Conservation (phyloP, 768 basidiomycete genomes). For the Baorangia bicolor region DNA sequence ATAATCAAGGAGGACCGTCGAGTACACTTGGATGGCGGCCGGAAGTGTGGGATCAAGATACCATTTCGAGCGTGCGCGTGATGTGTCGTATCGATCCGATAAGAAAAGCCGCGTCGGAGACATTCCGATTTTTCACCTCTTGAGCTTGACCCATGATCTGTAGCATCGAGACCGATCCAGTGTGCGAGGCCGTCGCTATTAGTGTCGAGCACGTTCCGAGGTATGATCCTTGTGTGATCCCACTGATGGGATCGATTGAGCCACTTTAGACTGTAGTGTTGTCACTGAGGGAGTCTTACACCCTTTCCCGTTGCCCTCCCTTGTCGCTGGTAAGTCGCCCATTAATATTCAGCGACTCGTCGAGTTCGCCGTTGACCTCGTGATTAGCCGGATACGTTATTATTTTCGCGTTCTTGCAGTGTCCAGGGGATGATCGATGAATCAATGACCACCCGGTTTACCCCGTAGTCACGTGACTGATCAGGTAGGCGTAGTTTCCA, state of each 20-base stretch:
- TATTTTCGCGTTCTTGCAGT: neutral
- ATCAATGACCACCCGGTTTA: conserved; percentile 9
- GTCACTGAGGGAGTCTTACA: too few relatives aligned
- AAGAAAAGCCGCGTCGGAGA: conserved; percentile 17
- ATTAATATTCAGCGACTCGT: conserved; percentile 3
- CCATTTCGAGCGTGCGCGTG: neutral
- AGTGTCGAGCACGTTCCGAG: conserved; percentile 7
- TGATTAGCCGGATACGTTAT: conserved; percentile 14
- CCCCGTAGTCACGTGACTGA: conserved; percentile 28
- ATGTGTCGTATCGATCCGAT: conserved; percentile 30
- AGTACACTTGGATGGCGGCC: too few relatives aligned
- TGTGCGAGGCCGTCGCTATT: conserved; percentile 10
- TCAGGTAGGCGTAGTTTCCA: conserved; percentile 17
- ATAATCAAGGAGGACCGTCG: too few relatives aligned
- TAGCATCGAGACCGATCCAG: conserved; percentile 1
- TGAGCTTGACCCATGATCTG: conserved; percentile 23
- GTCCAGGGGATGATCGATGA: neutral
- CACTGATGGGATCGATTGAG: conserved; percentile 6
- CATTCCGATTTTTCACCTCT: conserved; percentile 2
- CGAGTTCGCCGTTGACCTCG: conserved; percentile 15
- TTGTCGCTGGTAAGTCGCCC: neutral
- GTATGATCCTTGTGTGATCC: conserved; percentile 9
- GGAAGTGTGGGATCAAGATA: neutral
- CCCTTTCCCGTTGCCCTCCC: too few relatives aligned
- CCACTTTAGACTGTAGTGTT: too few relatives aligned